Percentiles rank a stretch among this genome's conserved stretches.
phyloP scores from a whole-genome alignment of 768 basidiomycete species.

The Kwoniella europaea region DNA sequence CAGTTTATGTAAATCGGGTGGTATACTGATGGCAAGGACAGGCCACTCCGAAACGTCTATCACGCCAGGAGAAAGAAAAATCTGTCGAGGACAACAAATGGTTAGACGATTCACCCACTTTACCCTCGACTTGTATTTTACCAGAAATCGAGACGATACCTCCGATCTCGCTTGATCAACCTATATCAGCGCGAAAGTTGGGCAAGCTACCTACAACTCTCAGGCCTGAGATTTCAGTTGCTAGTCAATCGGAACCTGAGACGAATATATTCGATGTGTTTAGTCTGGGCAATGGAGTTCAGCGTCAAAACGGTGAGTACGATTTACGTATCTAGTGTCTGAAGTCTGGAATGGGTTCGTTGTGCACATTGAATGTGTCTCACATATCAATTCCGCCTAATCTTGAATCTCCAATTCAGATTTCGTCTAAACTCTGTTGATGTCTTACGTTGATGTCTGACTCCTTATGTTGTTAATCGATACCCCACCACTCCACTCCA shows the following conservation, averaged over 20 bases:
- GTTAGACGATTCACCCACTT: slow-evolving; percentile 16
- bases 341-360: background rate
- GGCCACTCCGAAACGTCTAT: background rate
- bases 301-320: background rate
- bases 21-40: background rate
- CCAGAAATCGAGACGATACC: background rate
- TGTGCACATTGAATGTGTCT: slow-evolving; percentile 10
- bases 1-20: background rate
- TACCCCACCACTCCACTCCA: background rate
- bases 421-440: background rate
- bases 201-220: slow-evolving; percentile 5
- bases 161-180: background rate
- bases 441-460: background rate
- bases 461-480: background rate
- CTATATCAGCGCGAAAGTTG: background rate
- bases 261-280: slow-evolving; percentile 9
- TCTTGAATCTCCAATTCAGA: background rate
- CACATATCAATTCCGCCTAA: background rate
- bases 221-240: background rate
- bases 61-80: background rate
- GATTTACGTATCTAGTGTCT: background rate
- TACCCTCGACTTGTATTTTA: slow-evolving; percentile 3
- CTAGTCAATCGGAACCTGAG: background rate
- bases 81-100: background rate
- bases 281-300: background rate